Evolutionary conservation across 78 protist genomes (phyloP).

Genomic region (Polysphondylium violaceum): DNA sequence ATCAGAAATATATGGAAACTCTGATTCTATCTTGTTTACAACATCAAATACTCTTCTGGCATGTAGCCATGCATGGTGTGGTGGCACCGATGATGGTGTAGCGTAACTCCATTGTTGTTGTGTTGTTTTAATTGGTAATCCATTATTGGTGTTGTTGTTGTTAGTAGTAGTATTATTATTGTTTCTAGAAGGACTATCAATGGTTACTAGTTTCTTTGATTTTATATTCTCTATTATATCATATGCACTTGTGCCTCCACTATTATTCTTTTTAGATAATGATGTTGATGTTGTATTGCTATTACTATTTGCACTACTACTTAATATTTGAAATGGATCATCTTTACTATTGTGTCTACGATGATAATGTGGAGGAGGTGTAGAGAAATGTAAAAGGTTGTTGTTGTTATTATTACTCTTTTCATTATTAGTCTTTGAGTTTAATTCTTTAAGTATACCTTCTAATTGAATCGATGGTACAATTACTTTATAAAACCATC

Average conservation of each 20-base stretch:
- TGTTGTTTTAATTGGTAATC: too few species aligned
- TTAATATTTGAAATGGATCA: background rate
- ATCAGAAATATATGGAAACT: constrained; percentile 41
- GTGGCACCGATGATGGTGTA: constrained; percentile 9
- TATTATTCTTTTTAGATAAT: background rate
- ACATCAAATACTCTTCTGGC: constrained; percentile 57
- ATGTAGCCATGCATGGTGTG: background rate
- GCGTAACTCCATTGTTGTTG: background rate
- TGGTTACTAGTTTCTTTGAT: constrained; percentile 17
- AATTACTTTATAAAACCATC: constrained; percentile 70
- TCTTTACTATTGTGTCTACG: too few species aligned
- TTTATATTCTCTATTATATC: constrained; percentile 13
- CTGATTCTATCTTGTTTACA: constrained; percentile 31
- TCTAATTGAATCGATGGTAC: constrained; percentile 67
- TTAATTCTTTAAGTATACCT: constrained; percentile 17
- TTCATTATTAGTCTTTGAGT: background rate
- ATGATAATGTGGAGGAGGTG: background rate
- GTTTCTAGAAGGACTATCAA: constrained; percentile 27
- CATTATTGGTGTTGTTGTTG: background rate
- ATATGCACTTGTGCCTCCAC: background rate
- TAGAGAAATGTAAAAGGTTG: background rate
- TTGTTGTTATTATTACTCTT: background rate
- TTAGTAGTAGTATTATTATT: background rate
- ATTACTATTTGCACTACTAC: background rate
- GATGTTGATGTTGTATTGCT: background rate